A percentile compares a stretch with the other conserved stretches of the same genome.
Conservation (phyloP, 805 yeast genomes). For the Saturnispora kantuleensis region DNA sequence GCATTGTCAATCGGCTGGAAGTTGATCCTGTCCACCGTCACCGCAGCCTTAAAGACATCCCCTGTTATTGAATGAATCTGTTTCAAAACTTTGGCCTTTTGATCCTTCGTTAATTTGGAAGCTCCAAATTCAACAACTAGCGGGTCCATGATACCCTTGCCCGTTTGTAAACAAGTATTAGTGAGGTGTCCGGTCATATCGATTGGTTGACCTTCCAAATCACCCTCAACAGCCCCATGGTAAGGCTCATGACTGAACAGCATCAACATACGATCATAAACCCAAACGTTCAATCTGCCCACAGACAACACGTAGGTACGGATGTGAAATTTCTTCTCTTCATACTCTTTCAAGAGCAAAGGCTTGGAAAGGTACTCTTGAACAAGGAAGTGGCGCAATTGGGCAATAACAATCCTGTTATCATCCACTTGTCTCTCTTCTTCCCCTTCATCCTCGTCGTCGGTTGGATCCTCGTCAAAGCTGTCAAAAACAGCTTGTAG, state of each 20-base stretch:
- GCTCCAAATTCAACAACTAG: slow-evolving; percentile 45
- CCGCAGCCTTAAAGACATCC: slow-evolving; percentile 76
- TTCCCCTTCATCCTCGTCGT: slow-evolving; percentile 45
- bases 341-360: slow-evolving; percentile 49
- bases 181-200: slow-evolving; percentile 74
- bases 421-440: slow-evolving; percentile 11
- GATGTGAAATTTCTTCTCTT: slow-evolving; percentile 74
- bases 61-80: slow-evolving; percentile 53
- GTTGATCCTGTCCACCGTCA: slow-evolving; percentile 69
- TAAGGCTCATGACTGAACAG: slow-evolving; percentile 62
- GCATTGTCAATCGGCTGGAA: slow-evolving; percentile 76
- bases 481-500: slow-evolving; percentile 76
- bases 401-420: slow-evolving; percentile 73
- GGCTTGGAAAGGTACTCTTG: slow-evolving; percentile 74
- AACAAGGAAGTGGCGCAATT: slow-evolving; percentile 80
- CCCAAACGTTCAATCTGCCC: slow-evolving; percentile 70
- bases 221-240: slow-evolving; percentile 24
- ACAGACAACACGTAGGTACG: slow-evolving; percentile 71
- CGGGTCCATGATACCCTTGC: slow-evolving; percentile 32
- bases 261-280: slow-evolving; percentile 70
- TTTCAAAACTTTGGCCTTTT: slow-evolving; percentile 34
- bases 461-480: slow-evolving; percentile 66
- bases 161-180: slow-evolving; percentile 77
- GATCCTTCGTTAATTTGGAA: slow-evolving; percentile 29
- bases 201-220: slow-evolving; percentile 24